Evolutionary conservation across 116 monocot genomes (phyloP), one percentile per base, ranked within the genome.

Genomic region (Thalassia testudinum): DNA sequence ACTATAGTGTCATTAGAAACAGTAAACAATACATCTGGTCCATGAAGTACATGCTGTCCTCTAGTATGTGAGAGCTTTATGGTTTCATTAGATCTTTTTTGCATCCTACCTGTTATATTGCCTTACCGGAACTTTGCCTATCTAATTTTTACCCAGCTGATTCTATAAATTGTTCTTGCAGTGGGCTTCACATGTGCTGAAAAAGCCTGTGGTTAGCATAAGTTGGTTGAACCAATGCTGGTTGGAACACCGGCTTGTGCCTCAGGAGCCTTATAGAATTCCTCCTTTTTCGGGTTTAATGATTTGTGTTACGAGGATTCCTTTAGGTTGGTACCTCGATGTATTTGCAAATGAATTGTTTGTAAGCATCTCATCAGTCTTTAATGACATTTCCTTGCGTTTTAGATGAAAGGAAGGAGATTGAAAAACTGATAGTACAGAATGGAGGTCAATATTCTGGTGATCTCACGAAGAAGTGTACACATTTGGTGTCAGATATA

Each of bases 401-500:
- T 26, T 49, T 77, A 97, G 97, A 85, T 68, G 77, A 82, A 53
- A 59, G 89, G 54, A 89, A 85, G 67, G 72, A 97, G 67, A 70
- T 97, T 20, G 66, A 67, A 68, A 66, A 60, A 49, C 50, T 89
- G 61, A 76, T 97, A 34, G 16, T 65, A 52, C 76, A 79, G 49
- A 97, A 97, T 79, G 97, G 82, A 60, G 97, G 97, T 49, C 52
- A 70, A 34, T 97, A 89, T 71, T 89, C 89, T 61, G 72, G 79
- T 37, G 75, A 85, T 71, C 79, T 97, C 37, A 89, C 97, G 37
- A 85, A 69, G 66, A 80, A 79, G 63, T 97, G 89, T 55, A 85
- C 97, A 24, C 97, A 97, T 78, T 70, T 97, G 58, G 67, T 97
- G 73, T 85, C 85, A 66, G 76, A 97, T 70, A 97, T 97, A 97